Base-by-base conservation (phyloP, 2,329 filamentous ascomycete genomes). In the Tolypocladium pustulatum region DNA sequence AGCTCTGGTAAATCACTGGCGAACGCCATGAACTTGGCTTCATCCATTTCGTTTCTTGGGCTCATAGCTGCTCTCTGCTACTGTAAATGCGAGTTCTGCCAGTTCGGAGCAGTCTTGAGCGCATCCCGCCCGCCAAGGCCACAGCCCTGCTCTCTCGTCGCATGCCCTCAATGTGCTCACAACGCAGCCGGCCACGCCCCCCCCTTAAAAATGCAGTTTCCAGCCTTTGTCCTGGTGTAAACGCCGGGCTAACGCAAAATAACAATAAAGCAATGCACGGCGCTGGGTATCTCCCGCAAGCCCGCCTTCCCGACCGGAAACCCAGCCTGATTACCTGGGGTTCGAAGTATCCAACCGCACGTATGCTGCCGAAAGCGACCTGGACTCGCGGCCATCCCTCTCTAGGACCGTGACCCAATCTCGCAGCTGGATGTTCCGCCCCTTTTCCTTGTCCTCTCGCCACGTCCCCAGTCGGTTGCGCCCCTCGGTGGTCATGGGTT, bases 351-450 rank as follows among this genome's bases (percentile, higher is more conserved):
- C 82, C 63, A 85, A 69, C 60, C 72, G 72, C 59, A 77, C 66
- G 61, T 84, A 85, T 1, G 83, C 82, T 54, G 75, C 72, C 68
- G 88, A 84, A 54, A 90, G 70, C 30, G 85, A 81, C 68, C 77
- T 82, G 63, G 75, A 76, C 69, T 91, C 87, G 63, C 79, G 81
- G 1, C 89, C 88, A 69, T 96, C 90, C 56, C 85, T 79, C 71
- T 96, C 92, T 54, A 97, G 78, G 60, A 89, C 89, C 25, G 84
- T 79, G 20, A 96, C 78, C 76, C 91, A 86, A 71, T 97, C 93
- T 58, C 93, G 82, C 57, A 96, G 77, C 74, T 97, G 91, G 54
- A 97, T 90, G 32, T 87, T 86, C 64, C 81, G 82, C 37, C 90
- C 91, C 68, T 87, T 88, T 27, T 87, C 84, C 57, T 84, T 85